Evolutionary conservation across 495 filamentous ascomycete species (phyloP), one percentile per base, ranked within the genome.

Genomic region (Jackrogersella multiformis): DNA sequence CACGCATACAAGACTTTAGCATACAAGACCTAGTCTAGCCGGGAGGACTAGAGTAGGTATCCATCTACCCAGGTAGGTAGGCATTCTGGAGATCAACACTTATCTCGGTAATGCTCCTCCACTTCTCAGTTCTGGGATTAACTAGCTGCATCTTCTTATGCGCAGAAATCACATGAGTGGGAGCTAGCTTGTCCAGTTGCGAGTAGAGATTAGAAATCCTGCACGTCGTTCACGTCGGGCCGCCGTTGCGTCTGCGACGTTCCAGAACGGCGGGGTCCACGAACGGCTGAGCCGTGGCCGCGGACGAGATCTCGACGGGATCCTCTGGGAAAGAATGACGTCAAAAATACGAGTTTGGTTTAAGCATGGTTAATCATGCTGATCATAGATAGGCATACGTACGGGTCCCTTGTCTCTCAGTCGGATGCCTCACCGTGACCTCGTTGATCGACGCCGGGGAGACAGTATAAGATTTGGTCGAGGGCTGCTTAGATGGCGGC

Each of bases 201-300:
- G 38, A 35, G 24, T 54, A 41, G 32, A 35, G 21, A 28, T 13
- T 26, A 23, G 5, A 34, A 26, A n/a, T 39, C 20, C 39, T 57
- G 39, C 46, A 53, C 12, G 45, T 15, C 10, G 26, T 38, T 63
- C 35, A 69, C 15, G 54, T 34, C 48, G 48, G 39, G 39, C 38
- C 60, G 56, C 30, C 51, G 24, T 23, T 57, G 61, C 58, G 57
- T 26, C 57, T 64, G 53, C 42, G 64, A 46, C 59, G 68, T 61
- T 76, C 66, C 36, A 81, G 49, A 55, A 75, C 70, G 0, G 74
- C 70, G 6, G 78, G 78, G 60, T 81, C 74, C 44, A 81, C 69
- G 52, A 81, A 80, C 10, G 79, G 78, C 49, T 80, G 76, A 28
- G 76, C 73, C 32, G 74, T 68, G 10, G 71, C 71, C 15, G 60